Base-by-base conservation (phyloP, 2,329 filamentous ascomycete species). In the Amauroascus niger region DNA sequence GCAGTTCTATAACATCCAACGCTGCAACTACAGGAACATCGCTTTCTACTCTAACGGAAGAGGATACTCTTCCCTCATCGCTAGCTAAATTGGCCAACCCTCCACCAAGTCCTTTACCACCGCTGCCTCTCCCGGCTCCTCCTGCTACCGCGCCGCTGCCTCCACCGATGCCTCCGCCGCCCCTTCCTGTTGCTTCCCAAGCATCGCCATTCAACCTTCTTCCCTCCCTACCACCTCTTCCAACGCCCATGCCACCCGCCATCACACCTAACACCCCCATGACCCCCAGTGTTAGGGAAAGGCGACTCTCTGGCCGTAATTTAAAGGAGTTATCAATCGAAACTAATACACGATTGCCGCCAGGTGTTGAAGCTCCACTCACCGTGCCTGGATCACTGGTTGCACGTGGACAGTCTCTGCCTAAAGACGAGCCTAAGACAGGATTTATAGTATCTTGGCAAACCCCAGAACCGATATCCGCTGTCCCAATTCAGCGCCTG, bases 251-350 rank as follows among this genome's bases (percentile, higher is more conserved):
- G 37, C 59, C 22, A 65, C 32, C 60, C 64, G 33, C 56, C 55
- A 39, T 35, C 49, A 57, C 48, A n/a, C 45, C 49, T 3, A 63
- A 74, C 1, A 64, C 67, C 0, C 66, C 70, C 70, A 60, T 63
- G 11, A 61, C 67, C 20, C 69, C 68, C 54, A 76, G 82, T 39
- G 86, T 94, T 49, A 80, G 87, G 51, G 87, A 79, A 61, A 80
- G 90, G 56, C 80, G 90, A 57, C 72, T 95, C 30, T 95, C 90
- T 2, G 87, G 86, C 6, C 84, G 88, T 61, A 88, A 87, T 62
- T 74, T 80, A 13, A 90, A 87, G 66, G 86, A 90, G 63, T 74
- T 97, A 49, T 95, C 89, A 71, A 96, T 97, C 53, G 88, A 96
- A 68, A 96, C 89, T 9, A 72, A 71, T 66, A 49, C 68, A 59